Percentiles rank a stretch among this genome's conserved stretches.
Conservation (phyloP, 2,329 filamentous ascomycete species). For the Cadophora malorum region DNA sequence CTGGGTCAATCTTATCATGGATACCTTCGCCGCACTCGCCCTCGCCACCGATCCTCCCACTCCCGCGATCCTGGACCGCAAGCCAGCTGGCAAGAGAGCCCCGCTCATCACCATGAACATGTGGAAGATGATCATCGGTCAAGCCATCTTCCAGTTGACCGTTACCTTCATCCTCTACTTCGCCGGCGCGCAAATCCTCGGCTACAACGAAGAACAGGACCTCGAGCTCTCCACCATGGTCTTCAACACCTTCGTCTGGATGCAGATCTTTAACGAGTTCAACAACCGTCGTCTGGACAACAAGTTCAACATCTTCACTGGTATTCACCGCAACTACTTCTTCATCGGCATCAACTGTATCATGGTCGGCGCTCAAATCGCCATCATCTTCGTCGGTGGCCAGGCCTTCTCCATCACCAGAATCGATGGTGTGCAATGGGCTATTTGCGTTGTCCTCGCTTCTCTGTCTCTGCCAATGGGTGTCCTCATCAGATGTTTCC, state of each 20-base stretch:
- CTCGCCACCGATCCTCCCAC: slow-evolving; percentile 77
- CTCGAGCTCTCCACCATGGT: slow-evolving; percentile 72
- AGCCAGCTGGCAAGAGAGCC: slow-evolving; percentile 75
- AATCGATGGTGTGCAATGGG: slow-evolving; percentile 82
- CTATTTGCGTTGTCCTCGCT: slow-evolving; percentile 82
- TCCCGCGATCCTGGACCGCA: slow-evolving; percentile 69
- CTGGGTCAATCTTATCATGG: slow-evolving; percentile 87
- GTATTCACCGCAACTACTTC: slow-evolving; percentile 82
- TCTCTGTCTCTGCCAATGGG: slow-evolving; percentile 86
- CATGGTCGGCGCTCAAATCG: slow-evolving; percentile 87
- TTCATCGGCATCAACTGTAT: slow-evolving; percentile 84
- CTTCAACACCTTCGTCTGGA: slow-evolving; percentile 99
- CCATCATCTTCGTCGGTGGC: slow-evolving; percentile 90
- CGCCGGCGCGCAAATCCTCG: slow-evolving; percentile 65
- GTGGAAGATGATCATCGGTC: slow-evolving; percentile 99
- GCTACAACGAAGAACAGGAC: slow-evolving; percentile 58
- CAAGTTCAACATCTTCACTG: slow-evolving; percentile 93
- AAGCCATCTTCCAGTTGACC: slow-evolving; percentile 85
- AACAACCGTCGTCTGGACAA: slow-evolving; percentile 93
- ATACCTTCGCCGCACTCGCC: slow-evolving; percentile 79
- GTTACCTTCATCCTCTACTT: slow-evolving; percentile 86
- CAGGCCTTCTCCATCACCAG: slow-evolving; percentile 70
- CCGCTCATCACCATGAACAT: slow-evolving; percentile 85
- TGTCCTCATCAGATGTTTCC: slow-evolving; percentile 17
- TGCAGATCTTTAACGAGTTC: slow-evolving; percentile 97